Percentiles rank a stretch among this genome's conserved stretches.
These are phyloP conservation scores for Nothophytophthora sp. DNA, from an alignment of 352 stramenopile genomes.

Conservation along the genomic window DNA sequence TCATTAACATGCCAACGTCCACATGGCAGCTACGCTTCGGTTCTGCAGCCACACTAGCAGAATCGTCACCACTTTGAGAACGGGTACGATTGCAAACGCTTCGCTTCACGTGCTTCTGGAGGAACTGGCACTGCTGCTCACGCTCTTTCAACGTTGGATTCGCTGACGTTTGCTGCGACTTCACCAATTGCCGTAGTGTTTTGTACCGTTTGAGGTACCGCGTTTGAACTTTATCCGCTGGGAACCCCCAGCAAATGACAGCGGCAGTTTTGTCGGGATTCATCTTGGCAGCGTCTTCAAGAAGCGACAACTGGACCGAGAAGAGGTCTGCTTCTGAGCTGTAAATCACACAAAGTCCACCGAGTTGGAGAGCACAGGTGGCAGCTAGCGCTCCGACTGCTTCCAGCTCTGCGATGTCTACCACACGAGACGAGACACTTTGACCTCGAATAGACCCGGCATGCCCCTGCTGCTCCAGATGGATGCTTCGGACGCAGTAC, in stretches of 20 bases:
- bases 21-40: not conserved
- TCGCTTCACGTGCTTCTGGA: constrained; percentile 21
- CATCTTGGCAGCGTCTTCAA: constrained; percentile 31
- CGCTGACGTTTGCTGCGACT: not conserved
- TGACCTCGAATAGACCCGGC: too few relatives aligned
- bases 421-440: too few relatives aligned
- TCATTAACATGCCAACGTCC: constrained; percentile 17
- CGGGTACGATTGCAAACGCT: constrained; percentile 3
- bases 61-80: constrained; percentile 5
- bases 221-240: constrained; percentile 22
- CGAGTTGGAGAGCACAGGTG: constrained; percentile 44
- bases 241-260: constrained; percentile 34
- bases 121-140: constrained; percentile 21
- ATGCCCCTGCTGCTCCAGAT: too few relatives aligned
- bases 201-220: constrained; percentile 40
- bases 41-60: too few relatives aligned
- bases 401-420: constrained; percentile 3
- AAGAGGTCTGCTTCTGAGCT: constrained; percentile 27
- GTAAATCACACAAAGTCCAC: constrained; percentile 16
- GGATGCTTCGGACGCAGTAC: constrained; percentile 19
- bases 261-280: constrained; percentile 26
- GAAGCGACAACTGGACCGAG: constrained; percentile 32
- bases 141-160: constrained; percentile 16
- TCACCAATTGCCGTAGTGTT: constrained; percentile 15
- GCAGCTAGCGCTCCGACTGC: constrained; percentile 25